These are phyloP conservation scores for Cryoendolithus antarcticus DNA, from an alignment of 2,329 filamentous ascomycete species.

Conservation along the genomic window DNA sequence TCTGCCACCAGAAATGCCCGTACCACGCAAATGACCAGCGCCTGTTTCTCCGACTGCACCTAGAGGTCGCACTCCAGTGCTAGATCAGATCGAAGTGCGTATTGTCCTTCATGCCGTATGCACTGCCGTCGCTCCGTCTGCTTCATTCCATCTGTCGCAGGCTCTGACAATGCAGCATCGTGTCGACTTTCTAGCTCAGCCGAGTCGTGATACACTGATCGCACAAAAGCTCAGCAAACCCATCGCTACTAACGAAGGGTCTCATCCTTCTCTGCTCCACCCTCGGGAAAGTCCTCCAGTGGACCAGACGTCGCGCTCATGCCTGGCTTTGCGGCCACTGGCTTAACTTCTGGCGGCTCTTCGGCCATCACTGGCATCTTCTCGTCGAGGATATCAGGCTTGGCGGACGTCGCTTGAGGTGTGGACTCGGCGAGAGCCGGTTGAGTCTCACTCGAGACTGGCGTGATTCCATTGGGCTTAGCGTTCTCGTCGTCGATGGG, in stretches of 20 bases:
- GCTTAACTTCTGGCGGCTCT: slow-evolving; percentile 11
- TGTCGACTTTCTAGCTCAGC: no score
- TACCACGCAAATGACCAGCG: no score
- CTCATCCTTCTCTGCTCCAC: no score
- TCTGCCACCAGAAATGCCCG: no score
- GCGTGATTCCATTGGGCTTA: slow-evolving; percentile 1
- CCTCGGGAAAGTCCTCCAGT: slow-evolving; percentile 17
- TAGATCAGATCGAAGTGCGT: no score
- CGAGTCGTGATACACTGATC: no score
- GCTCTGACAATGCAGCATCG: no score
- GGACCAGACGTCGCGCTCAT: slow-evolving; percentile 23
- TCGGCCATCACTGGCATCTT: slow-evolving; percentile 14
- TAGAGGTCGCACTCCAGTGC: no score
- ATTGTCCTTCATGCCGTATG: slow-evolving; percentile 7
- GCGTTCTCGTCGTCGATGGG: slow-evolving; percentile 1
- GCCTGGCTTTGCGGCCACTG: slow-evolving; percentile 12
- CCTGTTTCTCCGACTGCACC: no score
- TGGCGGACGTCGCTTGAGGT: slow-evolving; percentile 5
- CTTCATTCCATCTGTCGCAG: no score
- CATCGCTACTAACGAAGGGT: no score
- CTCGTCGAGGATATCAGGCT: slow-evolving; percentile 9
- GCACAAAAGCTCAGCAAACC: no score
- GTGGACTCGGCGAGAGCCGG: background rate
- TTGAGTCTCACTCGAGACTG: background rate
- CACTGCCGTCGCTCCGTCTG: slow-evolving; percentile 29